Evolutionary conservation across 441 rosid genomes (phyloP), one percentile per base, ranked within the genome.

Genomic region (Gossypium gossypioides): DNA sequence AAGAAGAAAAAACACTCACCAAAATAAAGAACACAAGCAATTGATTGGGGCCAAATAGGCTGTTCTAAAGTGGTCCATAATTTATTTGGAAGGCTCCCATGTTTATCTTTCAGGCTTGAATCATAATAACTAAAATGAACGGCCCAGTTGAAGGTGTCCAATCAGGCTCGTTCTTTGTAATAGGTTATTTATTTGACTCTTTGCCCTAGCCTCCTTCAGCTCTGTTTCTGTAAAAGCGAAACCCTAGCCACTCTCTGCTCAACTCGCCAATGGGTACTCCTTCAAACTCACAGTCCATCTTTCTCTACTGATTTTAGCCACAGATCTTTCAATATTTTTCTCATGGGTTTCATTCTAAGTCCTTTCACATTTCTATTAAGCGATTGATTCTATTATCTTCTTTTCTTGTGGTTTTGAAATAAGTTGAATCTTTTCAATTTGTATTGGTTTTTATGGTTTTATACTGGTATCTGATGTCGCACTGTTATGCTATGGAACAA

Each of bases 221-320:
- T 67, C 15, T 18, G 0, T 29, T 52, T 6, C 6, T 2, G 25
- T 10, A 9, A 8, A 61, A 68, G 16, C 16, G 60, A 68, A 68
- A 52, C 61, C 72, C 61, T 68, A 52, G 72, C 72, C 48, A 10
- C 72, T 29, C 29, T 29, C 60, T 10, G 15, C 61, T 22, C 72
- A 29, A n/a, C 72, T 68, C 12, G 72, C 60, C 4, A 68, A 68
- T 68, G 61, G 72, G 72, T 68, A 68, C 50, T 52, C 1, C 18
- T 68, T 52, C 29, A 32, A 10, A 2, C 72, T 68, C 72, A 10
- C 48, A 16, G 10, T 68, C 8, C 12, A 4, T 51, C 10, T 4
- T 21, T 52, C 2, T 68, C 34, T 12, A 52, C 48, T 32, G 18
- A 10, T 68, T 68, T 12, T 10, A 52, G 13, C 6, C 55, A 0